Percentiles rank a stretch among this genome's conserved stretches.
Conservation (phyloP, 1,139 yeast species). For the Barnettozyma hawaiiensis region DNA sequence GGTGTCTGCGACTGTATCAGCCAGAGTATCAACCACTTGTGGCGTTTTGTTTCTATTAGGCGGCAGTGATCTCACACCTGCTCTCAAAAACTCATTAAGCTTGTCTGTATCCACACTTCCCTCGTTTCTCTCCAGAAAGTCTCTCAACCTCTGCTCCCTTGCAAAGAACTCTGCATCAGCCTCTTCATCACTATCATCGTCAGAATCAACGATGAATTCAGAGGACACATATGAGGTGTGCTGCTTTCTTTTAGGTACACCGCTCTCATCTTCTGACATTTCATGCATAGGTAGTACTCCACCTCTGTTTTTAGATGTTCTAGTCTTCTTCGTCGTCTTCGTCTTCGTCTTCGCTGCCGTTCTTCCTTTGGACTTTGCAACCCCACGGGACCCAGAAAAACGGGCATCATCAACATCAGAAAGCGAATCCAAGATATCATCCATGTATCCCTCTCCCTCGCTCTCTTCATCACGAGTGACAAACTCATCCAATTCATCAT, state of each 20-base stretch:
- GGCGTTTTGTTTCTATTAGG: not conserved
- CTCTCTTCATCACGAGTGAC: constrained; percentile 14
- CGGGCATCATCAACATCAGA: constrained; percentile 15
- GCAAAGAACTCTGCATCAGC: constrained; percentile 48
- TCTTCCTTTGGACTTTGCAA: constrained; percentile 14
- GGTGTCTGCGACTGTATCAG: not conserved
- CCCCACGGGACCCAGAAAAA: constrained; percentile 11
- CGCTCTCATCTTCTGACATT: constrained; percentile 12
- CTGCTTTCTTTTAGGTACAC: not conserved
- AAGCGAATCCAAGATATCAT: constrained; percentile 22
- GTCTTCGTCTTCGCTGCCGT: constrained; percentile 5
- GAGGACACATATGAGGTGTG: constrained; percentile 26
- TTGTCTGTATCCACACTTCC: constrained; percentile 30
- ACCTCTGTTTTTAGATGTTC: constrained; percentile 6
- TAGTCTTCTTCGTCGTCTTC: constrained; percentile 5
- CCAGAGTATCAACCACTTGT: not conserved
- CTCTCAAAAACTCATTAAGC: constrained; percentile 22
- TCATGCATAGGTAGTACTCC: constrained; percentile 15
- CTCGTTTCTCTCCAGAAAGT: constrained; percentile 27
- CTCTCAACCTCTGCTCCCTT: constrained; percentile 51
- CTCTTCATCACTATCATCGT: constrained; percentile 64
- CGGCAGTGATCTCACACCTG: not conserved
- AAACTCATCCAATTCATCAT: constrained; percentile 20
- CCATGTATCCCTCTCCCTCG: constrained; percentile 23
- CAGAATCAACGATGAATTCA: constrained; percentile 56